Base-by-base conservation (phyloP, 352 stramenopile species). In the Globisporangium radiosum region DNA sequence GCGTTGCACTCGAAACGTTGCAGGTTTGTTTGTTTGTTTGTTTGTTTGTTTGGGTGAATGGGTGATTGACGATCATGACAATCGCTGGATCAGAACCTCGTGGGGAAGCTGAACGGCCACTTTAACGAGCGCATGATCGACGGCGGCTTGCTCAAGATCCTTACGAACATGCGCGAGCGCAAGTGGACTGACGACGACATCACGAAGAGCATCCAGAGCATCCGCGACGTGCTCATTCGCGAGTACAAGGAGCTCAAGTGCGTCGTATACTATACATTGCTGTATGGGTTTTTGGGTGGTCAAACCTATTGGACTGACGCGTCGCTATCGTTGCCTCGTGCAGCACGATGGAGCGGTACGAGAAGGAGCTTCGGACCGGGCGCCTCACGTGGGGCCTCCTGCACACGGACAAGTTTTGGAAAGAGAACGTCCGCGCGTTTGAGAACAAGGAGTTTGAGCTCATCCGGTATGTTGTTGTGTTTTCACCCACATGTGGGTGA, bases 321-420 rank as follows among this genome's bases (percentile, higher is more conserved):
- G 4, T 66, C 8, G 17, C 6, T 36, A 3, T 38, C 47, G 6
- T 40, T 60, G 45, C 6, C 25, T 54, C 49, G 1, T 59, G 48
- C 69, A 97, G 85, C 59, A 97, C 94, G 39, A 98, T 97, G 89
- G 96, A 98, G 69, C 88, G 96, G 9, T 99, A 98, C 69, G 90
- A 96, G 64, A 97, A 97, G 68, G 94, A 99, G 71, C 75, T 99
- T 8, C 87, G 94, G 60, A 97, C 92, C 37, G 96, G 95, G 10
- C 80, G 91, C 48, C 68, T 99, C 6, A 88, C 97, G 73, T 99
- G 96, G 96, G 96, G 96, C 37, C 80, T 97, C 38, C 80, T 97
- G 15, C 97, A 99, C 76, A 98, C 94, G 44, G 96, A 99, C 71
- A 97, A 97, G 57, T 99, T 99, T 71, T 99, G 97, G 94, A 96